These are phyloP conservation scores for Sporothrix brunneoviolacea DNA, from an alignment of 2,329 filamentous ascomycete species.

Conservation along the genomic window DNA sequence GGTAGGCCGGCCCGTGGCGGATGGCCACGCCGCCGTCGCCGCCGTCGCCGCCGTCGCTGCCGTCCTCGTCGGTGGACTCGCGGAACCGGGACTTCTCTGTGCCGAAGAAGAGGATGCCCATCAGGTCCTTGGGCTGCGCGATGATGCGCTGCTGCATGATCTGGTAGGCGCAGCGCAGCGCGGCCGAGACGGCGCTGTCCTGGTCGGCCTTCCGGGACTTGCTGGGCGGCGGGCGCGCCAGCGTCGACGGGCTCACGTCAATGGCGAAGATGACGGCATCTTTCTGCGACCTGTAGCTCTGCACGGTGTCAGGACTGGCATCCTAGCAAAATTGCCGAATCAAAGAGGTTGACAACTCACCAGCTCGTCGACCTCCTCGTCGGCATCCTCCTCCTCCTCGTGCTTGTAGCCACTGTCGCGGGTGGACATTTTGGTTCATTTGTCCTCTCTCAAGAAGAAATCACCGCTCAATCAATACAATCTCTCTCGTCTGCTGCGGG, in stretches of 20 bases:
- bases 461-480: too few species aligned
- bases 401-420: conserved; percentile 24
- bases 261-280: conserved; percentile 98
- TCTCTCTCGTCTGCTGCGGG: too few species aligned
- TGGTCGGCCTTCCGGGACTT: conserved; percentile 73
- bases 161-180: conserved; percentile 87
- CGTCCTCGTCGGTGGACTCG: background rate
- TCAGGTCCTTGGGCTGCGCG: conserved; percentile 92
- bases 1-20: conserved; percentile 56
- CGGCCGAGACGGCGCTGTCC: conserved; percentile 73
- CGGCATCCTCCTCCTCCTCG: conserved; percentile 61
- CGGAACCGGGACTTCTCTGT: conserved; percentile 79
- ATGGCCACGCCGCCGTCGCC: conserved; percentile 19
- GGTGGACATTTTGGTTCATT: conserved; percentile 28
- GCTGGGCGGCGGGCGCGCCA: conserved; percentile 56
- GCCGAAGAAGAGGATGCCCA: conserved; percentile 87
- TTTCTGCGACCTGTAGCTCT: conserved; percentile 88
- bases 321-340: background rate
- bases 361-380: conserved; percentile 45
- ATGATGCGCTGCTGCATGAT: conserved; percentile 99
- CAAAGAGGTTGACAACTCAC: conserved; percentile 15
- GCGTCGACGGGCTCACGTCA: conserved; percentile 83
- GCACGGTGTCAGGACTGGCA: conserved; percentile 45
- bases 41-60: background rate
- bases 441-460: background rate